phyloP scores from a whole-genome alignment of 371 early-diverging fungal species.

The Saksenaea vasiformis region DNA sequence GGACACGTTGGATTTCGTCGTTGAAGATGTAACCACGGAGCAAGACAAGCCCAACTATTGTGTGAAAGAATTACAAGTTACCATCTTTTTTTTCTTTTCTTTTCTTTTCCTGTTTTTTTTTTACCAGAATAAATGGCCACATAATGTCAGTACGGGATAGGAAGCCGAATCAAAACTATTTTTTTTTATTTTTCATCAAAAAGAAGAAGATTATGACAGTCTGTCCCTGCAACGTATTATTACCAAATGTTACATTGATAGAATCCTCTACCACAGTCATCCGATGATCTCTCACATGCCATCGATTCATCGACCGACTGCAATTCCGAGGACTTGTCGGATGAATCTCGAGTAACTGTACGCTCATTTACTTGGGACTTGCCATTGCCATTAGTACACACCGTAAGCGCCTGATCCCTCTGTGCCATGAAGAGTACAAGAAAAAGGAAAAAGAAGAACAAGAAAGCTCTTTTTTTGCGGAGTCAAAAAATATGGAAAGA shows the following conservation, averaged over 20 bases:
- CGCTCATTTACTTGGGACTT: not conserved
- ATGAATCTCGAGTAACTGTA: not conserved
- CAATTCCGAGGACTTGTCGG: not conserved
- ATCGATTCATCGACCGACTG: not conserved
- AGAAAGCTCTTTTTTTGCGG: not conserved
- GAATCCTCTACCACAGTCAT: constrained; percentile 23
- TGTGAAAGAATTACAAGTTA: not conserved
- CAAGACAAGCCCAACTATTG: constrained; percentile 37
- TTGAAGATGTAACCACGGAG: constrained; percentile 36
- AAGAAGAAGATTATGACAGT: not conserved
- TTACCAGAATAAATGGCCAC: constrained; percentile 77
- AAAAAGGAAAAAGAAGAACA: not conserved
- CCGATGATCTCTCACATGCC: constrained; percentile 1
- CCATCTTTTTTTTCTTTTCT: not conserved
- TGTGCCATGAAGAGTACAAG: not conserved
- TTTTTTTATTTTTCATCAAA: not conserved
- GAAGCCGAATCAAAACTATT: constrained; percentile 70
- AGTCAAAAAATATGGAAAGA: not conserved
- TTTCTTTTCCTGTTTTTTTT: not conserved
- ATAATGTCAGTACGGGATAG: constrained; percentile 73
- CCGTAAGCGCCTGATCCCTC: not conserved
- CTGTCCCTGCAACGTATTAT: not conserved
- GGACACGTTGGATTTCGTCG: constrained; percentile 49
- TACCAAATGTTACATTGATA: constrained; percentile 47
- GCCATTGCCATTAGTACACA: not conserved